Evolutionary conservation across 2,329 filamentous ascomycete genomes (phyloP).

Genomic region (Blumeria graminis): DNA sequence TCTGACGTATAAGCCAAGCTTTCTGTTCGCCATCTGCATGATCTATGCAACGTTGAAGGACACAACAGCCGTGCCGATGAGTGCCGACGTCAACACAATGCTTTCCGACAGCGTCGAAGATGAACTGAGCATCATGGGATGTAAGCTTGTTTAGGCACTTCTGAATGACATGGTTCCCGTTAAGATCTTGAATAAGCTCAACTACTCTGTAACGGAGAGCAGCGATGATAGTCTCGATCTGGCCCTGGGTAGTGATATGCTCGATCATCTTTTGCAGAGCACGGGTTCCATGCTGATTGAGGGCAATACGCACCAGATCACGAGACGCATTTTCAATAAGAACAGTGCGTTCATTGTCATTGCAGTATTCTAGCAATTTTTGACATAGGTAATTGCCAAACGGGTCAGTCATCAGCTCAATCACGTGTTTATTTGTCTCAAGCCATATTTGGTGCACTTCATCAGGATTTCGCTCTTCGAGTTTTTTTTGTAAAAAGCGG

Average conservation of each 20-base stretch:
- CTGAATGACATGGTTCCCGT: conserved; percentile 97
- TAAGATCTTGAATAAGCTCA: conserved; percentile 85
- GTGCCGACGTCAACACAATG: conserved; percentile 82
- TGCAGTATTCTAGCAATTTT: conserved; percentile 88
- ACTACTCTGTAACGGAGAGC: conserved; percentile 70
- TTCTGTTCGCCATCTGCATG: conserved; percentile 84
- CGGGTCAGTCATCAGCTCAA: conserved; percentile 95
- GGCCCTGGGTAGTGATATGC: conserved; percentile 64
- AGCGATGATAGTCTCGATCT: conserved; percentile 69
- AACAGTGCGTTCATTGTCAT: conserved; percentile 78
- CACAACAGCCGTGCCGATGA: conserved; percentile 92
- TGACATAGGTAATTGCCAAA: conserved; percentile 99
- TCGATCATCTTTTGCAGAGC: conserved; percentile 99
- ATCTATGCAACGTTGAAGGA: conserved; percentile 93
- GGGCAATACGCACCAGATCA: conserved; percentile 74
- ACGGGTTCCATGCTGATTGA: conserved; percentile 92
- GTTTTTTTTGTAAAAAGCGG: conserved; percentile 86
- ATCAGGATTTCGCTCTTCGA: conserved; percentile 68
- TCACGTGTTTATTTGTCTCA: conserved; percentile 80
- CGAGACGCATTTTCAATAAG: conserved; percentile 76
- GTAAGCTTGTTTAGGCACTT: conserved; percentile 93
- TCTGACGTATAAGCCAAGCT: conserved; percentile 59
- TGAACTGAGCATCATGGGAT: conserved; percentile 71
- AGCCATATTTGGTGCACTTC: conserved; percentile 82
- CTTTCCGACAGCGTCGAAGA: conserved; percentile 77